phyloP scores from a whole-genome alignment of 805 yeast species.

The Saccharomycopsis amapae region DNA sequence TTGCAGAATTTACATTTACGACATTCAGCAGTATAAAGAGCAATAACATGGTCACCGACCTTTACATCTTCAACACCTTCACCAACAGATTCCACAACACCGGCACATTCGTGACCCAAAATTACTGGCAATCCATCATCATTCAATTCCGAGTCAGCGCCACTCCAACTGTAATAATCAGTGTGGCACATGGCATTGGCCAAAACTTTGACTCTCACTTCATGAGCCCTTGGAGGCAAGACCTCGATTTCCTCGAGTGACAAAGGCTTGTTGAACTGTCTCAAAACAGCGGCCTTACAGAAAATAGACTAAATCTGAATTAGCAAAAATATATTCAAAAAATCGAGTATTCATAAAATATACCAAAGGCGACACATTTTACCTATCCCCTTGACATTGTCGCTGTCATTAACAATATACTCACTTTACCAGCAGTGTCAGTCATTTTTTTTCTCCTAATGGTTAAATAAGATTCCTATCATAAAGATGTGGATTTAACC shows the following conservation, averaged over 20 bases:
- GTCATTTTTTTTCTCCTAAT: too few species aligned
- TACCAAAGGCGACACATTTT: neutral
- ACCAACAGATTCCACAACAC: slow-evolving; percentile 91
- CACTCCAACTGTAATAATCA: slow-evolving; percentile 93
- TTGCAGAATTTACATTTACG: slow-evolving; percentile 89
- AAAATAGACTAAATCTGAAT: slow-evolving; percentile 17
- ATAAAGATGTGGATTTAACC: too few species aligned
- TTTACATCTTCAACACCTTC: slow-evolving; percentile 76
- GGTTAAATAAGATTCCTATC: too few species aligned
- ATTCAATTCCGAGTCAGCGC: slow-evolving; percentile 73
- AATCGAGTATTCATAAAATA: neutral
- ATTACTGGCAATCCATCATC: slow-evolving; percentile 83
- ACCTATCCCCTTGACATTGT: too few species aligned
- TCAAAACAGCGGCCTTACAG: slow-evolving; percentile 95
- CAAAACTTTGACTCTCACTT: slow-evolving; percentile 83
- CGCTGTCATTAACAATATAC: too few species aligned
- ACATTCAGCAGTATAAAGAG: slow-evolving; percentile 96
- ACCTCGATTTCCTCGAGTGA: slow-evolving; percentile 83
- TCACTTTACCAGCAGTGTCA: too few species aligned
- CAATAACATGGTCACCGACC: slow-evolving; percentile 89
- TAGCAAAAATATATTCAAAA: too few species aligned
- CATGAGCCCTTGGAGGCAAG: slow-evolving; percentile 92
- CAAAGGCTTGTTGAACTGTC: slow-evolving; percentile 87
- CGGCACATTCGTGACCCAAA: slow-evolving; percentile 98
- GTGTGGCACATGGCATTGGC: slow-evolving; percentile 98